Percentiles rank a stretch among this genome's conserved stretches.
These are phyloP conservation scores for Pseudogymnoascus sp. DNA, from an alignment of 2,329 filamentous ascomycete genomes.

Conservation along the genomic window DNA sequence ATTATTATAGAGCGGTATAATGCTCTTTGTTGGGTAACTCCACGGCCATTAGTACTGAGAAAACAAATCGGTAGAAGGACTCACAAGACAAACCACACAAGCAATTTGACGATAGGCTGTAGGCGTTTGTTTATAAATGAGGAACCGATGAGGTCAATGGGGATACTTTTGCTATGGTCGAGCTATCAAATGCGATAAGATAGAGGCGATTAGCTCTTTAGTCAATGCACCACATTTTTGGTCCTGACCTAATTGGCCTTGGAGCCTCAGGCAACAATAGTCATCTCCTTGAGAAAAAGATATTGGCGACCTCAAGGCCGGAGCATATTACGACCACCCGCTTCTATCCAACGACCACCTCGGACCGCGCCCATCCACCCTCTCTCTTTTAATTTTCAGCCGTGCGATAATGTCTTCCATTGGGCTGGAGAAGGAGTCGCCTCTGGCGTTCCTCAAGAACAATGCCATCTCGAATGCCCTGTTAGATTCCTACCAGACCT, in stretches of 20 bases:
- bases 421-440: constrained; percentile 35
- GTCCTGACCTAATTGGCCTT: background rate
- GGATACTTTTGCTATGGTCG: background rate
- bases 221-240: background rate
- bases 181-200: constrained; percentile 9
- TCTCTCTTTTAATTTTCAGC: constrained; percentile 3
- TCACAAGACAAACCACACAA: background rate
- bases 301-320: constrained; percentile 10
- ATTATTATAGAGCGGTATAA: background rate
- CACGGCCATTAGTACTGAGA: background rate
- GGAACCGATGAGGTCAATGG: constrained; percentile 5
- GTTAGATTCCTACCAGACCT: constrained; percentile 70
- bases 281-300: constrained; percentile 11
- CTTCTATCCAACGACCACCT: constrained; percentile 1
- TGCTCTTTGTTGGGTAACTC: background rate
- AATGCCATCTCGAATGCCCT: constrained; percentile 66
- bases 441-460: constrained; percentile 59
- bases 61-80: background rate
- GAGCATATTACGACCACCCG: constrained; percentile 5
- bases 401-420: constrained; percentile 24
- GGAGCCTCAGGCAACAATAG: background rate
- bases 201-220: background rate
- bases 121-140: constrained; percentile 6
- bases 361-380: constrained; percentile 4
- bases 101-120: background rate